phyloP scores from a whole-genome alignment of 139 green algal species.

The Haematococcus lacustris region DNA sequence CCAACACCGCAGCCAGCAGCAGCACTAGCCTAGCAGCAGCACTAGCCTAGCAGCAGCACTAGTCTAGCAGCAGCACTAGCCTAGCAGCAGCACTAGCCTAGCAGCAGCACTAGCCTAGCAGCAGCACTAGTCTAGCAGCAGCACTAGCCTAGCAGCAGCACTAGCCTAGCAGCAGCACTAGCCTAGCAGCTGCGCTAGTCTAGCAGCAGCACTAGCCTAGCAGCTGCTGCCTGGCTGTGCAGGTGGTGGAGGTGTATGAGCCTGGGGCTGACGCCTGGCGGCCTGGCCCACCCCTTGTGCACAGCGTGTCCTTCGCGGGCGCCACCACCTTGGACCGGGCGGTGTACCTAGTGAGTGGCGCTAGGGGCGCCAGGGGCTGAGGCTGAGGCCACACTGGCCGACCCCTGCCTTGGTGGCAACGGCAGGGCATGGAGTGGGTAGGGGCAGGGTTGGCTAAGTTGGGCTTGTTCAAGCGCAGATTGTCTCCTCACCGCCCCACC shows the following conservation, averaged over 20 bases:
- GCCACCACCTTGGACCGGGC: constrained; percentile 5
- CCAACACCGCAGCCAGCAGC: not conserved
- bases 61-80: not conserved
- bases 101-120: constrained; percentile 44
- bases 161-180: no score
- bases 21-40: not conserved
- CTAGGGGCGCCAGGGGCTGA: no score
- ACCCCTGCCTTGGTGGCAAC: no score
- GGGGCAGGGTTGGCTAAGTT: not conserved
- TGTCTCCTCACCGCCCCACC: no score
- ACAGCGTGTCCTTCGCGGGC: constrained; percentile 36
- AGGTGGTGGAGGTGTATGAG: no score
- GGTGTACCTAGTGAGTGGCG: constrained; percentile 6
- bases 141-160: no score
- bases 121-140: no score
- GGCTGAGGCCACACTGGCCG: no score
- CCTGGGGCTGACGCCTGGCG: constrained; percentile 55
- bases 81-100: not conserved
- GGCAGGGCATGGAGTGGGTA: not conserved
- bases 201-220: no score
- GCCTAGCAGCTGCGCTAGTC: no score
- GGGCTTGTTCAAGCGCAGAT: not conserved
- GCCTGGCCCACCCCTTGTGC: constrained; percentile 27
- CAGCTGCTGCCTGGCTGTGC: no score
- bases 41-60: not conserved